phyloP scores from a whole-genome alignment of 805 yeast species.

The Starmerella scarabaei region DNA sequence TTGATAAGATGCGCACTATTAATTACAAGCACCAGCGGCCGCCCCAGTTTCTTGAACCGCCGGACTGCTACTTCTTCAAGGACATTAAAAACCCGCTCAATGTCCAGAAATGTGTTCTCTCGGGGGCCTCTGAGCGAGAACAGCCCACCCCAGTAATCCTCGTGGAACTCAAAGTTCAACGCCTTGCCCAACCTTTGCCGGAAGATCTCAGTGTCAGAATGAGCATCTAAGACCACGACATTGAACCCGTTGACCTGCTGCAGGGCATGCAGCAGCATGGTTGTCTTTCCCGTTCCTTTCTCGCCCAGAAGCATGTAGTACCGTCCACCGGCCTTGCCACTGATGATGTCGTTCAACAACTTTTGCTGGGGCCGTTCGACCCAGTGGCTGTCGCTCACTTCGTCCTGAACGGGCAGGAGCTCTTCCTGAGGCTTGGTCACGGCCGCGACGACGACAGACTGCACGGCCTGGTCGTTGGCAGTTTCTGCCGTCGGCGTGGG shows the following conservation, averaged over 20 bases:
- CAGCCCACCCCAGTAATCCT: conserved; percentile 71
- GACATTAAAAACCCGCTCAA: conserved; percentile 68
- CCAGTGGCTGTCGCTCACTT: conserved; percentile 33
- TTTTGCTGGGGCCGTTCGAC: conserved; percentile 58
- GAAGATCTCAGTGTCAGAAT: conserved; percentile 73
- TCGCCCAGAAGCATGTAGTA: conserved; percentile 67
- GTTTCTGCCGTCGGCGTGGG: neutral
- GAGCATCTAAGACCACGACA: conserved; percentile 67
- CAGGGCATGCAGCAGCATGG: conserved; percentile 60
- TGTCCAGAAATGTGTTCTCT: conserved; percentile 66
- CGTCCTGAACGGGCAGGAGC: neutral
- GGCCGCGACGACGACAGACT: neutral
- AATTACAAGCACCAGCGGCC: conserved; percentile 56
- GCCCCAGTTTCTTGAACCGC: conserved; percentile 27
- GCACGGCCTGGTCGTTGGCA: neutral
- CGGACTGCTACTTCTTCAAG: conserved; percentile 58
- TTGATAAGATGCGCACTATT: conserved; percentile 64
- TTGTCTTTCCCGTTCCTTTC: conserved; percentile 77
- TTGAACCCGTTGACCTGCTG: conserved; percentile 47
- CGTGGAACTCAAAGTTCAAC: conserved; percentile 56
- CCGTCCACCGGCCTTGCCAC: conserved; percentile 53
- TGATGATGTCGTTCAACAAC: conserved; percentile 48
- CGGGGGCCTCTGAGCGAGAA: conserved; percentile 75
- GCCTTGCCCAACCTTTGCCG: conserved; percentile 67
- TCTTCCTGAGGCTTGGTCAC: neutral